These are phyloP conservation scores for Aspergillus coremiiformis DNA, from an alignment of 495 filamentous ascomycete species.

Conservation along the genomic window DNA sequence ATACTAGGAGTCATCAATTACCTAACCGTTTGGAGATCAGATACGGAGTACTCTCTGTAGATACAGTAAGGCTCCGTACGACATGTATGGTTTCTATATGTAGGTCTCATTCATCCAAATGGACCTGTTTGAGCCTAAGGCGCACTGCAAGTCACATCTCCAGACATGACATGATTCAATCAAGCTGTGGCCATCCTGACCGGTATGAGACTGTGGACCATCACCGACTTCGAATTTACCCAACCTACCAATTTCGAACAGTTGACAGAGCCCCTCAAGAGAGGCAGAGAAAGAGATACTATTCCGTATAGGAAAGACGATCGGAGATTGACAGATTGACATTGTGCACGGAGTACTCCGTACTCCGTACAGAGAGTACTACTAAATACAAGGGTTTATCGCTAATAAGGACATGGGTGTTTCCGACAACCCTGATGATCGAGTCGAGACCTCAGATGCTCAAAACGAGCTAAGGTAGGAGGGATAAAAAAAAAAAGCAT, in stretches of 20 bases:
- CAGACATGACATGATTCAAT: background rate
- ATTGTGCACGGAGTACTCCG: too few relatives aligned
- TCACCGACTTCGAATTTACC: too few relatives aligned
- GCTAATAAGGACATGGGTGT: background rate
- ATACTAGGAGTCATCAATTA: background rate
- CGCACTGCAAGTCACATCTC: background rate
- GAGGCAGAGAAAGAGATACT: too few relatives aligned
- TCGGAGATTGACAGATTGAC: background rate
- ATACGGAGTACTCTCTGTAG: too few relatives aligned
- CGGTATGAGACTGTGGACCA: too few relatives aligned
- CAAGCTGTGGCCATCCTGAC: constrained; percentile 7
- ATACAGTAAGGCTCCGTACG: too few relatives aligned
- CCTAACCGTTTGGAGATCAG: too few relatives aligned
- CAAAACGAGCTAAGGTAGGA: background rate
- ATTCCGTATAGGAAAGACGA: background rate
- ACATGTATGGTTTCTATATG: background rate
- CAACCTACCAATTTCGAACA: too few relatives aligned
- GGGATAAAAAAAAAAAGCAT: background rate
- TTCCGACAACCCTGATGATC: background rate
- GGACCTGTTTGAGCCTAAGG: background rate
- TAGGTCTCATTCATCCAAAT: background rate
- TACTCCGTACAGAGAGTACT: too few relatives aligned
- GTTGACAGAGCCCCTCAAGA: too few relatives aligned
- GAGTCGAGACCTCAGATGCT: background rate
- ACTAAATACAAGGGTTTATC: background rate